Conservation (phyloP, 1,284 basidiomycete genomes). For the Naganishia cerealis region DNA sequence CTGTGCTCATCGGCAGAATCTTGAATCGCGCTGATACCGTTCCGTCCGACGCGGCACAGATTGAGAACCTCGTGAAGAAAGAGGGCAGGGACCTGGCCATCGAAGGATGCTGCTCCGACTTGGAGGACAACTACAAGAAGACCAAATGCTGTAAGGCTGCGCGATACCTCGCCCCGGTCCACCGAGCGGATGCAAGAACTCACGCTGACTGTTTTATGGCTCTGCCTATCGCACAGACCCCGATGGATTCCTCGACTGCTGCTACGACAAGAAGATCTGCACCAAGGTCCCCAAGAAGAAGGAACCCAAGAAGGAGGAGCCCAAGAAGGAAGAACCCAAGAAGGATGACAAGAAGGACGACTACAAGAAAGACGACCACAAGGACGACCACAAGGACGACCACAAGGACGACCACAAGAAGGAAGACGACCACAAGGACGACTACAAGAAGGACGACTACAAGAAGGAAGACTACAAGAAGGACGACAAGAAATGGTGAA, state of each 20-base stretch:
- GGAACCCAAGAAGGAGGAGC: neutral
- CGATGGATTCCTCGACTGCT: conserved; percentile 14
- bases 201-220: neutral
- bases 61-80: conserved; percentile 1
- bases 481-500: conserved; percentile 3
- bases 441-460: no score
- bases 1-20: neutral
- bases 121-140: conserved; percentile 1
- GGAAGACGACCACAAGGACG: neutral
- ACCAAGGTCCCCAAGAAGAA: conserved; percentile 5
- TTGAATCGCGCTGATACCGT: neutral
- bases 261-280: conserved; percentile 18
- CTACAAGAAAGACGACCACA: no score
- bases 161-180: neutral
- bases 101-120: conserved; percentile 4
- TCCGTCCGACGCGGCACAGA: neutral
- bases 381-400: neutral
- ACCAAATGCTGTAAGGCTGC: conserved; percentile 14
- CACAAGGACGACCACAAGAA: neutral
- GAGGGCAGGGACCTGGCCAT: conserved; percentile 22
- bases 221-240: conserved; percentile 1
- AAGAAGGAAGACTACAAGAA: neutral
- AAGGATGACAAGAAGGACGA: neutral
- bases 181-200: neutral
- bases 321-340: neutral